These are phyloP conservation scores for Ophiostoma populinum DNA, from an alignment of 2,329 filamentous ascomycete genomes.

Conservation along the genomic window DNA sequence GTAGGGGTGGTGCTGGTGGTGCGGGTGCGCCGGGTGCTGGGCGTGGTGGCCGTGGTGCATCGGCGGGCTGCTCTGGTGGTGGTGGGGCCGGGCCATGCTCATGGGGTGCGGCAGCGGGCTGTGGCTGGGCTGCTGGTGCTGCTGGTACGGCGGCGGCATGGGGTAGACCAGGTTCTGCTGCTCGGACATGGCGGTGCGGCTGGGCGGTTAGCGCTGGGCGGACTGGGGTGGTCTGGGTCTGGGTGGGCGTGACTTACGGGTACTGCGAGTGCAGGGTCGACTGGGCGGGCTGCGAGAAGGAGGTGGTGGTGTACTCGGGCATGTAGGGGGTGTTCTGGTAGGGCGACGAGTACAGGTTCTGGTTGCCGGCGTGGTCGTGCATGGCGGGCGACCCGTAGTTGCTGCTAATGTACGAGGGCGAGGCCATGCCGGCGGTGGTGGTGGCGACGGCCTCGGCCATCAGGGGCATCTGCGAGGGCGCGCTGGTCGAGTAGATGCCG, in stretches of 20 bases:
- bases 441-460: conserved; percentile 29
- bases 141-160: conserved; percentile 5
- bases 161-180: conserved; percentile 1
- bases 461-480: conserved; percentile 31
- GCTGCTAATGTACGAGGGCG: conserved; percentile 15
- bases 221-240: too few relatives aligned
- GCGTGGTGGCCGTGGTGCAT: not conserved
- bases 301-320: conserved; percentile 14
- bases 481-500: conserved; percentile 30
- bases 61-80: conserved; percentile 7
- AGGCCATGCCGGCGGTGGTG: conserved; percentile 25
- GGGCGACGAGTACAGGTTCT: conserved; percentile 16
- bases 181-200: conserved; percentile 1
- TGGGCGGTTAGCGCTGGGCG: not conserved
- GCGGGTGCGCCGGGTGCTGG: not conserved
- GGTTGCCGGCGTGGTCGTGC: conserved; percentile 14
- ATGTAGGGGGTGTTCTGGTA: conserved; percentile 20
- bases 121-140: conserved; percentile 6
- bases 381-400: conserved; percentile 8
- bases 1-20: conserved; percentile 1
- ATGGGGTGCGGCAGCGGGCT: conserved; percentile 4
- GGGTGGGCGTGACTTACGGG: conserved; percentile 15
- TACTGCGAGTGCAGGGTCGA: conserved; percentile 17
- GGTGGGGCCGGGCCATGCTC: conserved; percentile 4
- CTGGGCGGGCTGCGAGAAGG: conserved; percentile 13